Conservation (phyloP, 331 rosid genomes). For the Pyracantha coccinea region DNA sequence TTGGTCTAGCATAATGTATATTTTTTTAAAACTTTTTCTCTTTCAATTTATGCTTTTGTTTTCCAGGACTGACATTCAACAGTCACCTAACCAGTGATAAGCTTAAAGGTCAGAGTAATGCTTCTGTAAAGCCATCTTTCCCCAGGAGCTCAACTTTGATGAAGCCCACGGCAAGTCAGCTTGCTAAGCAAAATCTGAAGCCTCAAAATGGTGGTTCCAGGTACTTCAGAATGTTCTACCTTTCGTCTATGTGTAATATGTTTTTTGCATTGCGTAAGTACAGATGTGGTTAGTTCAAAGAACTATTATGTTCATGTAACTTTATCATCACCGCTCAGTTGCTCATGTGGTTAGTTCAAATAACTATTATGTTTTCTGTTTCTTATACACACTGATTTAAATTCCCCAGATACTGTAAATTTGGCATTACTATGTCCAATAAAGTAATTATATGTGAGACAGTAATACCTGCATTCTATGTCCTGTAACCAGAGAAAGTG, state of each 20-base stretch:
- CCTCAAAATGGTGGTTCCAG: conserved; percentile 44
- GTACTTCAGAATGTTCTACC: conserved; percentile 32
- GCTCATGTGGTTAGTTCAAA: not conserved
- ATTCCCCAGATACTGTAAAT: not conserved
- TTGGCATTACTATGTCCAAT: not conserved
- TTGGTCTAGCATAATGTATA: not conserved
- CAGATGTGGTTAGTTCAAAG: no score
- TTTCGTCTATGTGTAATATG: no score
- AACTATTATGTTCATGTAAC: not conserved
- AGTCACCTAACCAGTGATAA: conserved; percentile 22
- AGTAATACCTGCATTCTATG: not conserved
- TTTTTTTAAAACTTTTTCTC: not conserved
- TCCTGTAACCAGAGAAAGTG: not conserved
- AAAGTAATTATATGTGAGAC: not conserved
- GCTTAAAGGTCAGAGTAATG: conserved; percentile 31
- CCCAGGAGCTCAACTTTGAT: conserved; percentile 71
- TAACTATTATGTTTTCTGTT: not conserved
- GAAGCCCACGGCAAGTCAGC: conserved; percentile 93
- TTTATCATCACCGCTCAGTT: no score
- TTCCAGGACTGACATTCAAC: conserved; percentile 46
- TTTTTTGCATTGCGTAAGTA: no score
- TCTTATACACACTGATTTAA: not conserved
- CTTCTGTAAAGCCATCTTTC: conserved; percentile 25
- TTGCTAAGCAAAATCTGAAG: conserved; percentile 65
- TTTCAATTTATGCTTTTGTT: not conserved